Conservation (phyloP, 768 basidiomycete genomes). For the Russula sp. region DNA sequence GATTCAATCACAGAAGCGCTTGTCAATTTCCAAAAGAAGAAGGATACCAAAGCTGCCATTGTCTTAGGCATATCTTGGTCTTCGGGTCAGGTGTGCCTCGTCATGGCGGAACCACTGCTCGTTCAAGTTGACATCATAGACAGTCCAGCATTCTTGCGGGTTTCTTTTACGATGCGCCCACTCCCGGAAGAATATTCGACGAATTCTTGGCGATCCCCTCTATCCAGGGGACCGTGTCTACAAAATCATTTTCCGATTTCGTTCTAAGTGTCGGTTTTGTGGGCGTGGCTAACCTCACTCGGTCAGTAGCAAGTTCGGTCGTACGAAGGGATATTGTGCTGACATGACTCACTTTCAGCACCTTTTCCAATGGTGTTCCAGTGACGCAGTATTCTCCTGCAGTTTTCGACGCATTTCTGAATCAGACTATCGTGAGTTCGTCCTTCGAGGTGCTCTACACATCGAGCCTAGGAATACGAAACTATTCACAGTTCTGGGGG, state of each 20-base stretch:
- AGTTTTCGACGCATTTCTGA: background rate
- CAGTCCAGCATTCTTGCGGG: background rate
- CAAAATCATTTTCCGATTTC: background rate
- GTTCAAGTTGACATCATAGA: background rate
- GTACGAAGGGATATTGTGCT: background rate
- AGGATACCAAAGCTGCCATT: background rate
- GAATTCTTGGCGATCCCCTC: slow-evolving; percentile 17
- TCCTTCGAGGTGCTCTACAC: background rate
- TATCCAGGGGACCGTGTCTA: background rate
- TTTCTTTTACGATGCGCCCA: slow-evolving; percentile 21
- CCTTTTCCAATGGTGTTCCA: background rate
- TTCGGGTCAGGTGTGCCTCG: background rate
- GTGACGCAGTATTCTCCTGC: background rate
- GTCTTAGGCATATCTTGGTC: background rate
- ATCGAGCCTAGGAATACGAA: background rate
- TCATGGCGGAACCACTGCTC: background rate
- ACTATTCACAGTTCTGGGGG: background rate
- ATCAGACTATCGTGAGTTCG: background rate
- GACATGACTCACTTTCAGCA: background rate
- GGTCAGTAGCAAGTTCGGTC: background rate
- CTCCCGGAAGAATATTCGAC: slow-evolving; percentile 17
- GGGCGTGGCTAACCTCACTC: background rate
- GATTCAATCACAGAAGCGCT: background rate
- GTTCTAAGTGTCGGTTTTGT: background rate
- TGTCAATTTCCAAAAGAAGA: background rate